Evolutionary conservation across 179 eudicot genomes (phyloP).

Genomic region (Silene noctiflora): DNA sequence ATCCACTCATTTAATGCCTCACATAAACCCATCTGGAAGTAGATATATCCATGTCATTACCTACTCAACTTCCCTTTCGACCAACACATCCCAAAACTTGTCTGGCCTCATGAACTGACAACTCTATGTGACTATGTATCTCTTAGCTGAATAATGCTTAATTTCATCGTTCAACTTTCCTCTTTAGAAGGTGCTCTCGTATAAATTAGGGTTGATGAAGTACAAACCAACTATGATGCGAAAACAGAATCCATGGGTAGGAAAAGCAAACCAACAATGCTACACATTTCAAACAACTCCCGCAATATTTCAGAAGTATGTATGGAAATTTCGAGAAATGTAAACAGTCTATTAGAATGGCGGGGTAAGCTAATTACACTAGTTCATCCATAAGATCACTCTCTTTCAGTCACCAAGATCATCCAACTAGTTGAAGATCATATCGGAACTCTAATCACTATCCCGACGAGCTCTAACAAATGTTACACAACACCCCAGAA

Average conservation of each 20-base stretch:
- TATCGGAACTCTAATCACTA: not conserved
- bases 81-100: too few species aligned
- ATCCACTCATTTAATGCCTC: not conserved
- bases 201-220: not conserved
- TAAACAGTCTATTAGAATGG: not conserved
- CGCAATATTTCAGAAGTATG: not conserved
- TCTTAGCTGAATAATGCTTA: not conserved
- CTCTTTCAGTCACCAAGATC: not conserved
- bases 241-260: not conserved
- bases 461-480: not conserved
- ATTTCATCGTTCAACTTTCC: not conserved
- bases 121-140: not conserved
- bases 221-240: not conserved
- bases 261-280: conserved; percentile 5
- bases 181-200: not conserved
- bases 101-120: not conserved
- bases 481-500: too few species aligned
- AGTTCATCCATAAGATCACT: not conserved
- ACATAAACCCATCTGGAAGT: not conserved
- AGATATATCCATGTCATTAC: not conserved
- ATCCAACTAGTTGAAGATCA: not conserved
- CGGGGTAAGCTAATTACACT: not conserved
- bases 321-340: not conserved
- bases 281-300: not conserved
- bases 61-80: not conserved